Conservation (phyloP, 2,329 filamentous ascomycete species). For the Cercospora beticola region DNA sequence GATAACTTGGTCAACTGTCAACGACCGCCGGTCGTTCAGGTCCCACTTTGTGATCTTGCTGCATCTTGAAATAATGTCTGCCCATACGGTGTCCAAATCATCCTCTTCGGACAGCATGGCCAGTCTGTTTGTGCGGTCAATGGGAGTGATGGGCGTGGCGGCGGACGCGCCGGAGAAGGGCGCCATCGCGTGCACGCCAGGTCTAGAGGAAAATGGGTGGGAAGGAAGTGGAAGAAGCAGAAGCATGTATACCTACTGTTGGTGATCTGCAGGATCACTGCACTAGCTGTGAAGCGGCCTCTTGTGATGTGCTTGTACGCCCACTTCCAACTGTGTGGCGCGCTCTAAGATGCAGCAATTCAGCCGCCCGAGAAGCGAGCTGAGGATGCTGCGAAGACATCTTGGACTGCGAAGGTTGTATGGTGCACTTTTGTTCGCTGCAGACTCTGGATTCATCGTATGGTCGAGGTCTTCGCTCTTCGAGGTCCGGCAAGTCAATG, state of each 20-base stretch:
- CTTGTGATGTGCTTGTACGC: neutral
- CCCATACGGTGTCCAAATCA: slow-evolving; percentile 12
- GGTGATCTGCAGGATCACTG: neutral
- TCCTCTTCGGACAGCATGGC: slow-evolving; percentile 1
- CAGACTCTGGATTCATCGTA: neutral
- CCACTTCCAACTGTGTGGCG: neutral
- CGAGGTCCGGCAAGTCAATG: neutral
- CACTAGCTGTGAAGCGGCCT: neutral
- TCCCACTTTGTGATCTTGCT: slow-evolving; percentile 6
- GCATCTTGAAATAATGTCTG: slow-evolving; percentile 2
- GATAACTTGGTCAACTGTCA: slow-evolving; percentile 12
- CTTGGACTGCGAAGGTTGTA: neutral
- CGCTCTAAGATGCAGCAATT: neutral
- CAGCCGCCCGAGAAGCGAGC: neutral
- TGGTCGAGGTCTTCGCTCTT: neutral
- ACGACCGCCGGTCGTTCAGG: neutral
- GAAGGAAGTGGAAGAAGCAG: neutral
- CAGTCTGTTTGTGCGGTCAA: neutral
- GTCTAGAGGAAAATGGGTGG: neutral
- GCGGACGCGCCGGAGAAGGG: neutral
- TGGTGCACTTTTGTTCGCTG: neutral
- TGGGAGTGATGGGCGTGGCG: neutral
- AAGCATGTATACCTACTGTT: neutral
- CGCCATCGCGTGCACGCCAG: neutral
- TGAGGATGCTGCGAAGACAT: neutral